phyloP scores from a whole-genome alignment of 2,329 filamentous ascomycete genomes.

The Zarea fungicola region DNA sequence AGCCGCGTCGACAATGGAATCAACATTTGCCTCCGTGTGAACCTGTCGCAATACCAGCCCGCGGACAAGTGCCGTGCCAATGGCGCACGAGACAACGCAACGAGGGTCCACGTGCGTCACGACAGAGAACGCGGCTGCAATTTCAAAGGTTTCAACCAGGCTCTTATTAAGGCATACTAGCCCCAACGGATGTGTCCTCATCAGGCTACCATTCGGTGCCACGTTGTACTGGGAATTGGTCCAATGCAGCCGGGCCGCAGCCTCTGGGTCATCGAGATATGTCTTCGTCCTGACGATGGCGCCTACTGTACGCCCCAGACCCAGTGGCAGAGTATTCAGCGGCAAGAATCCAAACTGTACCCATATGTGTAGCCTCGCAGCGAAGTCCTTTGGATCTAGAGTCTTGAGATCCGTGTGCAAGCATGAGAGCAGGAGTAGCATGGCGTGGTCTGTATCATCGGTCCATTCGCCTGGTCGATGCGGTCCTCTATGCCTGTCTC shows the following conservation, averaged over 20 bases:
- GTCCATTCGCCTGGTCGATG: constrained; percentile 43
- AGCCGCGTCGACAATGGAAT: constrained; percentile 34
- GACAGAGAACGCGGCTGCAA: constrained; percentile 29
- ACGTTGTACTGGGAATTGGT: constrained; percentile 30
- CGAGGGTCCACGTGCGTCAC: constrained; percentile 48
- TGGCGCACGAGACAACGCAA: constrained; percentile 46
- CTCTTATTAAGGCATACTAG: constrained; percentile 33
- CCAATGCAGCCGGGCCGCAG: constrained; percentile 37
- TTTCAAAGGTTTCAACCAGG: constrained; percentile 38
- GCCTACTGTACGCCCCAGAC: constrained; percentile 43
- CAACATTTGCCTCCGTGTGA: constrained; percentile 31
- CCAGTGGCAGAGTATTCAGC: constrained; percentile 42
- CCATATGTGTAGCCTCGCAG: constrained; percentile 42
- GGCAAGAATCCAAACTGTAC: constrained; percentile 40
- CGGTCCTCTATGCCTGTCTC: constrained; percentile 40
- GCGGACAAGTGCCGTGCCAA: constrained; percentile 42
- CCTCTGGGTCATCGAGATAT: constrained; percentile 36
- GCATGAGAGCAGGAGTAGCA: constrained; percentile 44
- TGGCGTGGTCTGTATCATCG: constrained; percentile 50
- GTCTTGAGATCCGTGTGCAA: constrained; percentile 36
- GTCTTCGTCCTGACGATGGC: constrained; percentile 34
- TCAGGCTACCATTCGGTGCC: constrained; percentile 48
- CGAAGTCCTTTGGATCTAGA: constrained; percentile 36
- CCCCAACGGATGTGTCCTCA: constrained; percentile 51
- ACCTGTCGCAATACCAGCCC: constrained; percentile 41